Percentiles rank a stretch among this genome's conserved stretches.
phyloP scores from a whole-genome alignment of 441 rosid species.

The Erysimum pusillum region DNA sequence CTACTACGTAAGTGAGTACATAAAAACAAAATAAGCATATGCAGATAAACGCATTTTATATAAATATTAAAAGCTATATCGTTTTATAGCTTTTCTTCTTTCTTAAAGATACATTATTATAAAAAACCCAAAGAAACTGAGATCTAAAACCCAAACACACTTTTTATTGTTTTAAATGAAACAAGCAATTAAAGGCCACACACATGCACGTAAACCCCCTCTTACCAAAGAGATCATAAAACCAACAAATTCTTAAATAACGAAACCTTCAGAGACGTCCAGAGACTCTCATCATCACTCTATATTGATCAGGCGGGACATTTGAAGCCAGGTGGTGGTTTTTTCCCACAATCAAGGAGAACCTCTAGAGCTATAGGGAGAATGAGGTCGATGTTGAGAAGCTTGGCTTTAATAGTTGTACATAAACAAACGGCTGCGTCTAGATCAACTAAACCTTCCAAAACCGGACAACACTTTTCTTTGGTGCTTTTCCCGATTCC shows the following conservation, averaged over 20 bases:
- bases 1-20: neutral
- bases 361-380: neutral
- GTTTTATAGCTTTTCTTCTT: neutral
- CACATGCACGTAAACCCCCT: neutral
- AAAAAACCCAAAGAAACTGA: neutral
- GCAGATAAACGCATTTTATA: neutral
- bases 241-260: neutral
- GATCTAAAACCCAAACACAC: neutral
- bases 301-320: slow-evolving; percentile 1
- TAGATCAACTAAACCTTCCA: slow-evolving; percentile 1
- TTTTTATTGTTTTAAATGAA: neutral
- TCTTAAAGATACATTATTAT: neutral
- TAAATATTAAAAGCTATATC: neutral
- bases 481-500: neutral
- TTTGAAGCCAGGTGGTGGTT: neutral
- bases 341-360: neutral
- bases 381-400: neutral
- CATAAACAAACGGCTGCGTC: slow-evolving; percentile 6
- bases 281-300: neutral
- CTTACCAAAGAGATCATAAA: neutral
- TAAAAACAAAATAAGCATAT: neutral
- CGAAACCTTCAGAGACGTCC: neutral
- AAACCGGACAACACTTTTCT: neutral
- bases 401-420: slow-evolving; percentile 4
- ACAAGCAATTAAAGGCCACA: neutral